Evolutionary conservation across 2,329 filamentous ascomycete species (phyloP).

Genomic region (Colletotrichum sp.): DNA sequence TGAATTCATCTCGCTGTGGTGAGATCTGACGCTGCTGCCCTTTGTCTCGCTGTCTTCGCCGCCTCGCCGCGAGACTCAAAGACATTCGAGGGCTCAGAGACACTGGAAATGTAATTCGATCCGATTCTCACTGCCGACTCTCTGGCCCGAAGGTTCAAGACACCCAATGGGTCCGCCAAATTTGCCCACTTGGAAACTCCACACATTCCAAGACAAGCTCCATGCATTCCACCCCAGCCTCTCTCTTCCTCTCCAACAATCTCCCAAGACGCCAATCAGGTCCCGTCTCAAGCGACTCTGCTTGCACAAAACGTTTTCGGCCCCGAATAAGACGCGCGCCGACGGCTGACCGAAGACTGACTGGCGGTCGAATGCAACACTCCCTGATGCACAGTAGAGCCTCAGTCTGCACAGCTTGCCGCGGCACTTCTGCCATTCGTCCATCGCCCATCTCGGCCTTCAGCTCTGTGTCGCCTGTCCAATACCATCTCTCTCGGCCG

Average conservation of each 20-base stretch:
- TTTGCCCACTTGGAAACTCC: neutral
- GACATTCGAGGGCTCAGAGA: neutral
- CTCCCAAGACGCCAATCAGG: neutral
- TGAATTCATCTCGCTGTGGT: neutral
- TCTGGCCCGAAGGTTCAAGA: neutral
- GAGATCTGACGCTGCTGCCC: neutral
- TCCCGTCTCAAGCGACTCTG: neutral
- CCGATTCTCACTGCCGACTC: constrained; percentile 3
- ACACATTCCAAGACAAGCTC: constrained; percentile 1
- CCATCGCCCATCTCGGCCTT: neutral
- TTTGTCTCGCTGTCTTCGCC: neutral
- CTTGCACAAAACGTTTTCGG: neutral
- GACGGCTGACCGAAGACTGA: neutral
- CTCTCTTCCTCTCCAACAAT: neutral
- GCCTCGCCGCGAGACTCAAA: neutral
- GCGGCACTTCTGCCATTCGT: neutral
- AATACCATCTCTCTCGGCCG: neutral
- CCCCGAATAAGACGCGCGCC: neutral
- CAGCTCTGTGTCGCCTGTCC: neutral
- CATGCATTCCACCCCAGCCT: neutral
- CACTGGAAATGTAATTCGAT: neutral
- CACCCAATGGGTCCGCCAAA: neutral
- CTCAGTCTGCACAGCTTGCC: neutral
- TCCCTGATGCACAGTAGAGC: neutral
- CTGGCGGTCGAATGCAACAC: neutral